Conservation (phyloP, 2,329 filamentous ascomycete genomes). For the Cryoendolithus antarcticus region DNA sequence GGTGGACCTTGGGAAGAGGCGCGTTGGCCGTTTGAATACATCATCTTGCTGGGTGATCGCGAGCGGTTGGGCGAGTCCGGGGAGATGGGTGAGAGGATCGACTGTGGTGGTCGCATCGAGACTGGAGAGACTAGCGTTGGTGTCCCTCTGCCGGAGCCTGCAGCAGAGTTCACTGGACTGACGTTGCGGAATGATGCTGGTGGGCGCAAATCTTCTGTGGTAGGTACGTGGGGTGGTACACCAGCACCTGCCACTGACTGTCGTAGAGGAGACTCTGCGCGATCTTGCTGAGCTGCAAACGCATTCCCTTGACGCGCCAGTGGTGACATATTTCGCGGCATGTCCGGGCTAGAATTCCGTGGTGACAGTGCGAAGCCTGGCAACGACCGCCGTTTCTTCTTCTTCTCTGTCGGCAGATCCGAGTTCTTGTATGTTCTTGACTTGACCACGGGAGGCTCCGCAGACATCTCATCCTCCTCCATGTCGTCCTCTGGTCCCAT, state of each 20-base stretch:
- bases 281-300: neutral
- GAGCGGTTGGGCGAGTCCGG: neutral
- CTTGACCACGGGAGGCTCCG: too few species aligned
- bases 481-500: conserved; percentile 3
- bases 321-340: neutral
- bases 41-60: too few species aligned
- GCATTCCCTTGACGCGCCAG: neutral
- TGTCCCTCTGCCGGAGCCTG: too few species aligned
- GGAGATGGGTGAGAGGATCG: neutral
- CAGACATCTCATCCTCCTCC: too few species aligned
- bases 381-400: neutral
- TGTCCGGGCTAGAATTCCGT: neutral
- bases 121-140: too few species aligned
- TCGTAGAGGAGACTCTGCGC: neutral
- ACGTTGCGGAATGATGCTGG: neutral
- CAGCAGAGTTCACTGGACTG: too few species aligned
- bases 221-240: neutral
- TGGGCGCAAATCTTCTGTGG: neutral
- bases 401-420: neutral
- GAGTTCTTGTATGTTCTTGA: too few species aligned
- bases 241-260: neutral
- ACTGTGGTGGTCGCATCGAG: too few species aligned
- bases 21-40: too few species aligned
- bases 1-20: too few species aligned
- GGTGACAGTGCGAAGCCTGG: neutral